Evolutionary conservation across 768 basidiomycete genomes (phyloP).

Genomic region (Tulasnella sp.): DNA sequence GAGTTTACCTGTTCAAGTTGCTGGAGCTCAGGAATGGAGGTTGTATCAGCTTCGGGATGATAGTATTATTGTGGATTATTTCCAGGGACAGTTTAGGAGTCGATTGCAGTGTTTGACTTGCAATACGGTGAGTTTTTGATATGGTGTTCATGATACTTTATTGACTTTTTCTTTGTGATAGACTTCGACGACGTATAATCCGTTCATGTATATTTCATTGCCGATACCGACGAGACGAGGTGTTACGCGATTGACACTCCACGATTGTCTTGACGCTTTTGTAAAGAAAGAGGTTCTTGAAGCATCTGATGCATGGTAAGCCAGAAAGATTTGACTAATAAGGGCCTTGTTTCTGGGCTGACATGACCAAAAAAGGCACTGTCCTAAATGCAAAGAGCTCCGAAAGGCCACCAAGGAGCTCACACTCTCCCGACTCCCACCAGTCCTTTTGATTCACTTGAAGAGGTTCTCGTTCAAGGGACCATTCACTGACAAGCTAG

Average conservation of each 20-base stretch:
- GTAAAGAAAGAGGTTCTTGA: slow-evolving; percentile 84
- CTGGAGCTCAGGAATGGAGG: slow-evolving; percentile 86
- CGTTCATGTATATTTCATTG: slow-evolving; percentile 88
- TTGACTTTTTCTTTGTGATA: slow-evolving; percentile 24
- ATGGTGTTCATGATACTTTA: not conserved
- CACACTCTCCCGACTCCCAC: slow-evolving; percentile 83
- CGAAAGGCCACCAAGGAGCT: slow-evolving; percentile 77
- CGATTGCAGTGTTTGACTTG: slow-evolving; percentile 82
- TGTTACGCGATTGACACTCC: slow-evolving; percentile 49
- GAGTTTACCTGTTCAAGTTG: slow-evolving; percentile 69
- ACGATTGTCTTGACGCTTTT: slow-evolving; percentile 78
- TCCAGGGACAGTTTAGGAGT: slow-evolving; percentile 95
- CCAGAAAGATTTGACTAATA: slow-evolving; percentile 4
- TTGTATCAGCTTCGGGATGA: slow-evolving; percentile 83
- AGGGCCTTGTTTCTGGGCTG: not conserved
- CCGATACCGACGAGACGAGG: slow-evolving; percentile 63
- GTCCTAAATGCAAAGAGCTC: slow-evolving; percentile 82
- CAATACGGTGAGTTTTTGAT: slow-evolving; percentile 45
- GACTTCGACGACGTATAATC: slow-evolving; percentile 96
- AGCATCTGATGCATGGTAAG: slow-evolving; percentile 86
- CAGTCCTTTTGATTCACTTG: slow-evolving; percentile 80
- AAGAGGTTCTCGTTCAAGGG: slow-evolving; percentile 88
- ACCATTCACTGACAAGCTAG: slow-evolving; percentile 89
- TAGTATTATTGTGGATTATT: slow-evolving; percentile 88
- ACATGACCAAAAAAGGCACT: slow-evolving; percentile 50